Conservation (phyloP, 306 rosid genomes). For the Begonia loranthoides region DNA sequence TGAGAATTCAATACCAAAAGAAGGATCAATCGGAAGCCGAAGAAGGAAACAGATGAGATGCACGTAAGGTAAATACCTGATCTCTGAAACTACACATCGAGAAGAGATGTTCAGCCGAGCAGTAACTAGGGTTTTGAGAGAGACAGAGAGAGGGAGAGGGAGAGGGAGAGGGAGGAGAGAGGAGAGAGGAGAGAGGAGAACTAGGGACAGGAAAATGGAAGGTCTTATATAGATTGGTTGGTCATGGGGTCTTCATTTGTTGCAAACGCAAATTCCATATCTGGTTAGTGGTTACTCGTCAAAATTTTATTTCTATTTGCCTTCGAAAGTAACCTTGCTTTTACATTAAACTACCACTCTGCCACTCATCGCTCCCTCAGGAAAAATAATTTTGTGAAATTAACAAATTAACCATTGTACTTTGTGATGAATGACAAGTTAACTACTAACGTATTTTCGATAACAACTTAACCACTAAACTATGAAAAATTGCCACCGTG, state of each 20-base stretch:
- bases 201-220: conserved; percentile 14
- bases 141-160: conserved; percentile 15
- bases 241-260: conserved; percentile 13
- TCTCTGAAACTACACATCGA: conserved; percentile 14
- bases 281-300: background rate
- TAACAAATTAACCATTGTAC: too few relatives aligned
- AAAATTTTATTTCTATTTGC: background rate
- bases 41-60: conserved; percentile 7
- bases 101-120: conserved; percentile 23
- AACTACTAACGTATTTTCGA: too few relatives aligned
- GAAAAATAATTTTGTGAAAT: too few relatives aligned
- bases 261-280: background rate
- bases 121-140: conserved; percentile 57
- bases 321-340: background rate
- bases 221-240: conserved; percentile 19
- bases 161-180: conserved; percentile 8
- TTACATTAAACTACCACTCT: background rate
- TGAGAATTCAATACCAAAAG: conserved; percentile 2
- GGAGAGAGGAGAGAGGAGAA: conserved; percentile 38
- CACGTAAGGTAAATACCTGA: conserved; percentile 40
- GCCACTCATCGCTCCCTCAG: background rate
- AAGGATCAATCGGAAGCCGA: background rate
- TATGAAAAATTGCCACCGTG: too few relatives aligned
- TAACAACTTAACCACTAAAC: too few relatives aligned
- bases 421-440: too few relatives aligned